Percentiles rank a stretch among this genome's conserved stretches.
phyloP scores from a whole-genome alignment of 192 early-diverging fungal species.

The Dimargaris cristalligena region DNA sequence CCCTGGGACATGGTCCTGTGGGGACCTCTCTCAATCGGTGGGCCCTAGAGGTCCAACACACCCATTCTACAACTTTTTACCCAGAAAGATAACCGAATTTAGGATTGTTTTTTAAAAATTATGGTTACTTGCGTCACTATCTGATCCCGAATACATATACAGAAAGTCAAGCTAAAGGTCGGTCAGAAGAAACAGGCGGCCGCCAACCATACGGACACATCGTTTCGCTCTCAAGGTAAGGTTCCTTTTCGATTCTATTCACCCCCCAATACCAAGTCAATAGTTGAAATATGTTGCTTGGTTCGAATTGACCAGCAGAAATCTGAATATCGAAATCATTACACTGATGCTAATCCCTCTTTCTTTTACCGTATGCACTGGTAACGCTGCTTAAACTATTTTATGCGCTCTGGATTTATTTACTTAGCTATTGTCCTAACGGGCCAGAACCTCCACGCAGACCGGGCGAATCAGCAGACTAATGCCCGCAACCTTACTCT shows the following conservation, averaged over 20 bases:
- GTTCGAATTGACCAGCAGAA: neutral
- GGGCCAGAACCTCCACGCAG: constrained; percentile 56
- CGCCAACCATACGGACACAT: constrained; percentile 60
- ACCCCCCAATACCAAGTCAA: neutral
- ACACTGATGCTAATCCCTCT: neutral
- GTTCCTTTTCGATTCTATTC: too few relatives aligned
- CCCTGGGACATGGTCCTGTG: too few relatives aligned
- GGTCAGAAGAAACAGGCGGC: constrained; percentile 70
- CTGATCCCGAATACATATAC: constrained; percentile 1
- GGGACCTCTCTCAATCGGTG: neutral
- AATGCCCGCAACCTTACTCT: constrained; percentile 63
- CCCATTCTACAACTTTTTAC: neutral
- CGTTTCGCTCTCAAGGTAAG: constrained; percentile 60
- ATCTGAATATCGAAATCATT: too few relatives aligned
- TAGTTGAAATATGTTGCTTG: neutral
- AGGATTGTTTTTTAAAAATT: too few relatives aligned
- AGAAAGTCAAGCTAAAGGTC: constrained; percentile 85
- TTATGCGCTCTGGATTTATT: neutral
- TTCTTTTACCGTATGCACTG: neutral
- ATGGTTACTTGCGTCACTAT: too few relatives aligned
- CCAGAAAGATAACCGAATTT: too few relatives aligned
- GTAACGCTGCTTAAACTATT: neutral
- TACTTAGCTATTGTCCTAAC: constrained; percentile 53
- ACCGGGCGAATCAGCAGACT: constrained; percentile 54
- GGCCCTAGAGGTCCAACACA: neutral